Evolutionary conservation across 2,329 filamentous ascomycete genomes (phyloP).

Genomic region (Ophiosphaerella herpotricha): DNA sequence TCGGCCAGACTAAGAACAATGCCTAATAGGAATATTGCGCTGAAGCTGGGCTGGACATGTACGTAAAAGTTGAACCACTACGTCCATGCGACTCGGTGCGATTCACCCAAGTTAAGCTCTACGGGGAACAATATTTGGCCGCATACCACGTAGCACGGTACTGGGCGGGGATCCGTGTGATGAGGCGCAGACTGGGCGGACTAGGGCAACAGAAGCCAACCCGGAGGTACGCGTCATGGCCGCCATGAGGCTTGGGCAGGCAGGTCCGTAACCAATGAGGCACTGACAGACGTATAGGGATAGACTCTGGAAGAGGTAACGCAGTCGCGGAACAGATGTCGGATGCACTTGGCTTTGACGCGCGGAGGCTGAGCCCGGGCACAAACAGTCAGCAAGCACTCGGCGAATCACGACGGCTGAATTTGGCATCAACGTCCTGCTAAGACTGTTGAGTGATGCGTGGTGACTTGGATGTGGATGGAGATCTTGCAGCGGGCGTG

Average conservation of each 20-base stretch:
- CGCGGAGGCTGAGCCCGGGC: slow-evolving; percentile 19
- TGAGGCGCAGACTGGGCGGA: slow-evolving; percentile 20
- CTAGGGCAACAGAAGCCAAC: slow-evolving; percentile 17
- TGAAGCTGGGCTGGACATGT: not conserved
- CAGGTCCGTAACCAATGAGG: slow-evolving; percentile 10
- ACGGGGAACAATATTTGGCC: slow-evolving; percentile 12
- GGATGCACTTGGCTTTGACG: slow-evolving; percentile 22
- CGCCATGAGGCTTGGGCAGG: slow-evolving; percentile 15
- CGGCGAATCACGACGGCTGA: slow-evolving; percentile 12
- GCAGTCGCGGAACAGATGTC: not conserved
- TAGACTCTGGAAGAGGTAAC: slow-evolving; percentile 1
- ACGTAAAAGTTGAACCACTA: not conserved
- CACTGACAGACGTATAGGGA: slow-evolving; percentile 14
- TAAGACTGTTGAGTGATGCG: not conserved
- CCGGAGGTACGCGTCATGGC: slow-evolving; percentile 37
- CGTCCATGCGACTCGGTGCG: slow-evolving; percentile 1
- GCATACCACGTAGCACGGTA: slow-evolving; percentile 5
- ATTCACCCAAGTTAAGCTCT: not conserved
- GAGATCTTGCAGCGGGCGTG: not conserved
- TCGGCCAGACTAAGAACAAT: not conserved
- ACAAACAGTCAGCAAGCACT: slow-evolving; percentile 10
- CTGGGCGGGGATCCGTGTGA: slow-evolving; percentile 35
- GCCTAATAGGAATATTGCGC: not conserved
- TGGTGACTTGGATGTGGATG: not conserved
- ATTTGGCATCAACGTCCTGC: slow-evolving; percentile 4